phyloP scores from a whole-genome alignment of 139 green algal species.

The Chlamydomonas schloesseri region DNA sequence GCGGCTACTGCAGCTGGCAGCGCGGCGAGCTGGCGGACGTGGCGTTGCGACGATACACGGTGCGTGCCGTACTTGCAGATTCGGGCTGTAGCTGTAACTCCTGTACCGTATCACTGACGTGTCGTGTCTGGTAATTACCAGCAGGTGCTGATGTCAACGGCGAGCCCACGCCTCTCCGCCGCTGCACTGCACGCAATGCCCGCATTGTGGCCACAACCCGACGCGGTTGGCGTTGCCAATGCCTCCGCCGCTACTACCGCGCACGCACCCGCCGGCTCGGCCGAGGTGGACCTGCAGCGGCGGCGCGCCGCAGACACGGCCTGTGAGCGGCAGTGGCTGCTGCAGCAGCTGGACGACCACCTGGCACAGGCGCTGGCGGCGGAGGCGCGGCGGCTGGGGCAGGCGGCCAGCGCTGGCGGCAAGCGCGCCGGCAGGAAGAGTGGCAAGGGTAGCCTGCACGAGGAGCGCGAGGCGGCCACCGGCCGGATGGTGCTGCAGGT shows the following conservation, averaged over 20 bases:
- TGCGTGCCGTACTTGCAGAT: background rate
- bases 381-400: background rate
- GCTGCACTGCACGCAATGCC: background rate
- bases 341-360: conserved; percentile 31
- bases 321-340: conserved; percentile 8
- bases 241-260: background rate
- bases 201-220: background rate
- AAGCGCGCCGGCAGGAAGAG: too few relatives aligned
- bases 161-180: background rate
- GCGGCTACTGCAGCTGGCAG: background rate
- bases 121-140: too few relatives aligned
- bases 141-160: conserved; percentile 1
- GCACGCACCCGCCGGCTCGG: background rate
- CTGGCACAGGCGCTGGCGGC: background rate
- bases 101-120: too few relatives aligned
- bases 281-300: background rate
- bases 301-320: background rate
- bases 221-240: background rate
- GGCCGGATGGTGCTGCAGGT: background rate
- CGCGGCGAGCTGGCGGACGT: conserved; percentile 10
- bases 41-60: conserved; percentile 18
- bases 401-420: too few relatives aligned
- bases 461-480: background rate
- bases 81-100: too few relatives aligned
- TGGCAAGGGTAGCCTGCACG: too few relatives aligned